Evolutionary conservation across 1,139 yeast genomes (phyloP).

Genomic region (Lodderomyces parapsilosis): DNA sequence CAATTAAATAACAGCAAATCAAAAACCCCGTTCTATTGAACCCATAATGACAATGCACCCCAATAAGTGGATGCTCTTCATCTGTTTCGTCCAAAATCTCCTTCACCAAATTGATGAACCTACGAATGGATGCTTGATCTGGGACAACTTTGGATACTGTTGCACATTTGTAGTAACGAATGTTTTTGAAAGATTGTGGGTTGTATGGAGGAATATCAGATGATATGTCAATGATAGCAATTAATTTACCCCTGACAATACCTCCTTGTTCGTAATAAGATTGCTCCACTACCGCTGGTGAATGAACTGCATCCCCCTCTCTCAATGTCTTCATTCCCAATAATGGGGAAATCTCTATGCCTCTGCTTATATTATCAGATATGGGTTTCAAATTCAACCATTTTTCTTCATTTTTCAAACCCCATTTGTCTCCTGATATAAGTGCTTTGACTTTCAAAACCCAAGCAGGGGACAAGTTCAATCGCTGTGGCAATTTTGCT

Average conservation of each 20-base stretch:
- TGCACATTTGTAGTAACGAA: constrained; percentile 67
- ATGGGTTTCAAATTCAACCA: constrained; percentile 62
- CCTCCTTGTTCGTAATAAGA: constrained; percentile 27
- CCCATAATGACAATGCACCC: constrained; percentile 81
- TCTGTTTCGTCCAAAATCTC: constrained; percentile 33
- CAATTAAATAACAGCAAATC: constrained; percentile 68
- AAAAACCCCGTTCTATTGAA: constrained; percentile 78
- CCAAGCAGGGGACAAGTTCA: constrained; percentile 61
- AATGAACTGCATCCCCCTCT: constrained; percentile 61
- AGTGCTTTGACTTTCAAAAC: constrained; percentile 61
- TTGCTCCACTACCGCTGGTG: constrained; percentile 54
- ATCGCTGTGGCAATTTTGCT: constrained; percentile 44
- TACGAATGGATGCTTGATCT: constrained; percentile 56
- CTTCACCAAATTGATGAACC: constrained; percentile 56
- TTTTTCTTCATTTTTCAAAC: constrained; percentile 69
- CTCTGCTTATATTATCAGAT: constrained; percentile 44
- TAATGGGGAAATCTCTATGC: constrained; percentile 44
- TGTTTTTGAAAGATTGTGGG: constrained; percentile 52
- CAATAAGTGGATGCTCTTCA: constrained; percentile 43
- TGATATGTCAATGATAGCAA: constrained; percentile 69
- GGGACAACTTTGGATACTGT: constrained; percentile 81
- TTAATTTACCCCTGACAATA: constrained; percentile 34
- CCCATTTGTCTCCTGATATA: constrained; percentile 73
- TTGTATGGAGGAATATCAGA: constrained; percentile 77
- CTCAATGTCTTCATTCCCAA: constrained; percentile 76